These are phyloP conservation scores for Spizellomyces punctatus DNA, from an alignment of 192 early-diverging fungal genomes.

Conservation along the genomic window DNA sequence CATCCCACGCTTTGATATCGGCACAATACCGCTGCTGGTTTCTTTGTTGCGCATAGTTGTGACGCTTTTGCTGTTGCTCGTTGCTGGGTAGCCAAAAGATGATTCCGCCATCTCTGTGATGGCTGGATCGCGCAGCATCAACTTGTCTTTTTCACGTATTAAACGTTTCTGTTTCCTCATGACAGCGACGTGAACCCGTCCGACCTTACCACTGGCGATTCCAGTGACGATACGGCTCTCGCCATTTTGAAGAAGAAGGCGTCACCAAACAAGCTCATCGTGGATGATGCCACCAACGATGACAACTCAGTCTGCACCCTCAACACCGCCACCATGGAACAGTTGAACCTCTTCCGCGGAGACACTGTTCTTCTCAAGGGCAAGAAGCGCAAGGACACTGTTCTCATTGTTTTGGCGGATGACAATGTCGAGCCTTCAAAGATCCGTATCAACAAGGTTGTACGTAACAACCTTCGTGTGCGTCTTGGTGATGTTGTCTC, in stretches of 20 bases:
- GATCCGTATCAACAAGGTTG: constrained; percentile 94
- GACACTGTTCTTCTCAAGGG: constrained; percentile 97
- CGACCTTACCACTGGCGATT: constrained; percentile 34
- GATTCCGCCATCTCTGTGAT: too few relatives aligned
- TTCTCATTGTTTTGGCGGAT: constrained; percentile 90
- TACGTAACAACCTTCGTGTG: constrained; percentile 91
- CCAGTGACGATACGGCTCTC: constrained; percentile 82
- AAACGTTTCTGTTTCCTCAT: not conserved
- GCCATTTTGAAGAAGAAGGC: constrained; percentile 95
- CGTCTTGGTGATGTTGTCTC: constrained; percentile 95
- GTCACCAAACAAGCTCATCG: constrained; percentile 98
- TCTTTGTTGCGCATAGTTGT: too few relatives aligned
- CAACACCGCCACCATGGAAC: constrained; percentile 90
- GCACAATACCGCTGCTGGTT: too few relatives aligned
- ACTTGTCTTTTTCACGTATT: too few relatives aligned
- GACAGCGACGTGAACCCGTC: constrained; percentile 45
- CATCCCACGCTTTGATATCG: too few relatives aligned
- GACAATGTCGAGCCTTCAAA: constrained; percentile 91
- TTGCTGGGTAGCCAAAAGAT: too few relatives aligned
- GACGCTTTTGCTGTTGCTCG: too few relatives aligned
- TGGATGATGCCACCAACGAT: constrained; percentile 95
- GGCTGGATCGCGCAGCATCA: too few relatives aligned
- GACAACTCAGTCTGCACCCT: constrained; percentile 96
- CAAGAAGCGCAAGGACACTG: constrained; percentile 97
- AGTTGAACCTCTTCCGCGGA: constrained; percentile 87